Percentiles rank a stretch among this genome's conserved stretches.
phyloP scores from a whole-genome alignment of 768 basidiomycete species.

The Amyloporia xantha region DNA sequence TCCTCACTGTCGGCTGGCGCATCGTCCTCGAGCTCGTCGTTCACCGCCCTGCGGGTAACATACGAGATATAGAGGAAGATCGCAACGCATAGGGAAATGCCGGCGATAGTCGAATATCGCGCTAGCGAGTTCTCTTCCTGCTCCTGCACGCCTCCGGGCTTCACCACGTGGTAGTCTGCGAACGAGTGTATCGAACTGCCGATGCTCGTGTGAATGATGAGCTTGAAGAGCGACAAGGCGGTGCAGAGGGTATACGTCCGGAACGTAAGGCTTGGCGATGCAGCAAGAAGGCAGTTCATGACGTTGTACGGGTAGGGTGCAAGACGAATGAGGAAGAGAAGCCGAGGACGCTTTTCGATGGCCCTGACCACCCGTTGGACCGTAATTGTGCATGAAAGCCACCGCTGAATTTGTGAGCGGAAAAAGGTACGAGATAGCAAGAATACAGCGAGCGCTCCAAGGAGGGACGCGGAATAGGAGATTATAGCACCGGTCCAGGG shows the following conservation, averaged over 20 bases:
- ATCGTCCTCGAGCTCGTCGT: conserved; percentile 46
- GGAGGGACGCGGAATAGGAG: conserved; percentile 81
- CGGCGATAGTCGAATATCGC: conserved; percentile 58
- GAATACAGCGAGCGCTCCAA: conserved; percentile 82
- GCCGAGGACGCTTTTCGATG: conserved; percentile 79
- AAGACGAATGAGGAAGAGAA: conserved; percentile 86
- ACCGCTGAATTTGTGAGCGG: conserved; percentile 61
- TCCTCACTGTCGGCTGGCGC: conserved; percentile 39
- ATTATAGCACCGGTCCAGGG: conserved; percentile 78
- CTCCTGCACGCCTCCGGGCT: conserved; percentile 25
- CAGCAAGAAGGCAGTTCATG: conserved; percentile 90
- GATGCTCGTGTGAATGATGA: conserved; percentile 85
- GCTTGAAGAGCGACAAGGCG: conserved; percentile 79
- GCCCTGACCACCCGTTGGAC: conserved; percentile 80
- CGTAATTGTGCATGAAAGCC: conserved; percentile 63
- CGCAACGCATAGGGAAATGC: conserved; percentile 63
- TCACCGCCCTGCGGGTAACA: conserved; percentile 65
- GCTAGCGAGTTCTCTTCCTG: conserved; percentile 44
- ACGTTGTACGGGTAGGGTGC: conserved; percentile 94
- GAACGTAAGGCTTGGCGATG: conserved; percentile 74
- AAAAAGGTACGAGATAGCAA: conserved; percentile 67
- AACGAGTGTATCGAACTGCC: conserved; percentile 86
- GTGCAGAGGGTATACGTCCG: conserved; percentile 77
- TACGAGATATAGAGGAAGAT: conserved; percentile 76
- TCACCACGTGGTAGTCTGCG: conserved; percentile 46